These are phyloP conservation scores for Puya raimondii DNA, from an alignment of 176 grass and related monocot species.

Conservation along the genomic window DNA sequence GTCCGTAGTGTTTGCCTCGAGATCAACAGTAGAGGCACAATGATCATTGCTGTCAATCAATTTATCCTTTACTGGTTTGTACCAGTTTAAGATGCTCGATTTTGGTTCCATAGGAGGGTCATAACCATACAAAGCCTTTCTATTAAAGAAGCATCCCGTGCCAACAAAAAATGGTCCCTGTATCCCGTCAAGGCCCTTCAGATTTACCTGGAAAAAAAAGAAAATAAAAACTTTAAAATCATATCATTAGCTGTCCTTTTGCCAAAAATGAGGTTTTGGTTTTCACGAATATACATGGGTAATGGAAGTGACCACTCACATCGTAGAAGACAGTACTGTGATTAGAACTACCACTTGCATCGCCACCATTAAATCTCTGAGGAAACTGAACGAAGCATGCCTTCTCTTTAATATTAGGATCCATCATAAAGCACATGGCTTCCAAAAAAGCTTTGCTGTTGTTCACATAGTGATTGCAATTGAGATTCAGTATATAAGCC, in stretches of 20 bases:
- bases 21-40: neutral
- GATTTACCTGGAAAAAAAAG: constrained; percentile 35
- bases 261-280: neutral
- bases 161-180: constrained; percentile 51
- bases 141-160: constrained; percentile 58
- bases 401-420: constrained; percentile 26
- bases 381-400: constrained; percentile 67
- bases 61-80: neutral
- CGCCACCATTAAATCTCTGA: constrained; percentile 14
- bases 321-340: constrained; percentile 40
- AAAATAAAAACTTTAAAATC: neutral
- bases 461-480: constrained; percentile 46
- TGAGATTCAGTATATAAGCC: constrained; percentile 40
- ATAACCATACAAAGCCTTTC: constrained; percentile 67
- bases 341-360: neutral
- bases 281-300: neutral
- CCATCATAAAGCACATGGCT: constrained; percentile 55
- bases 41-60: neutral
- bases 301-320: constrained; percentile 15
- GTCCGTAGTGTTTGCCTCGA: neutral
- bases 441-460: constrained; percentile 39
- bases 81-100: neutral
- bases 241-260: neutral
- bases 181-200: constrained; percentile 58
- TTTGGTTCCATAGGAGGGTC: constrained; percentile 19